Evolutionary conservation across 371 early-diverging fungal genomes (phyloP), one percentile per base, ranked within the genome.

Genomic region (Lichtheimia hyalospora): DNA sequence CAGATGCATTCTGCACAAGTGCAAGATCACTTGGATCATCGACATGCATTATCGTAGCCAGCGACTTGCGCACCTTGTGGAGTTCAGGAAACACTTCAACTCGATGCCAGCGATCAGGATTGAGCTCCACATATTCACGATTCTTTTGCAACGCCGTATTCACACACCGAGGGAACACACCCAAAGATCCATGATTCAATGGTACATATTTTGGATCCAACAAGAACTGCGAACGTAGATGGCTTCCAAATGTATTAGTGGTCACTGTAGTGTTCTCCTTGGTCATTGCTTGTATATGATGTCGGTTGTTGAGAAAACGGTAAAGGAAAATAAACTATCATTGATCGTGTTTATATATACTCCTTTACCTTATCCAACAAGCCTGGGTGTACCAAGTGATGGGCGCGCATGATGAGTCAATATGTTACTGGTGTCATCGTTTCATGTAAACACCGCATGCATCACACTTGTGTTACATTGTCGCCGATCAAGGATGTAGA

Each of bases 181-280:
- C 81, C 49, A 62, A 71, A 10, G 75, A 67, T 3, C 81, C 81
- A 43, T 81, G 77, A 40, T 81, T 81, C 57, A 79, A 66, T 41
- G 79, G 75, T 0, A 70, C 66, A 56, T 70, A 74, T 14, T 61
- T 66, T 16, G 69, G 67, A 2, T 75, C 77, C 5, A 80, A 61
- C n/a, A 73, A 58, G 43, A 80, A 77, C 42, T 77, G 69, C 18
- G 63, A 60, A 15, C 75, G 75, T 12, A 69, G 63, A 40, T 56
- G 58, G 51, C 68, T 68, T 2, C 81, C 81, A 54, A 80, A 77
- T 13, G 70, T n/a, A 5, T 25, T 25, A 25, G 25, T 25, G 25
- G 25, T 5, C 2, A 5, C 25, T 43, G 21, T 14, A 12, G n/a
- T n/a, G n/a, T n/a, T 21, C 16, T 46, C 46, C 46, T 16, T 13